Evolutionary conservation across 2,329 filamentous ascomycete species (phyloP).

Genomic region (Fusarium pininemorale): DNA sequence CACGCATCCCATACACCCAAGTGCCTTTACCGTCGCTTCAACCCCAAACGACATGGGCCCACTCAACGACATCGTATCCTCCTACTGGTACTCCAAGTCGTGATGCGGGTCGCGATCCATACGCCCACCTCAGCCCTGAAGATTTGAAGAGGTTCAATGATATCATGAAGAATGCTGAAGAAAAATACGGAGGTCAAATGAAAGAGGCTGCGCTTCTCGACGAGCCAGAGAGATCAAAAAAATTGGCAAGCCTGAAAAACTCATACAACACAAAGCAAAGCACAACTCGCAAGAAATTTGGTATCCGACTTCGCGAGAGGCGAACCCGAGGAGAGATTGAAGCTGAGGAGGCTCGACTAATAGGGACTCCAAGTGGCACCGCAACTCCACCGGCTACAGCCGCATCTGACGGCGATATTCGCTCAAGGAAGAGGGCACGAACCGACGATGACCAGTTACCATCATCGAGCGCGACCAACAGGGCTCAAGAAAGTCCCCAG

Average conservation of each 20-base stretch:
- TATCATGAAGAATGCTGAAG: slow-evolving; percentile 45
- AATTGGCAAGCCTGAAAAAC: slow-evolving; percentile 58
- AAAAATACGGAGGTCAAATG: slow-evolving; percentile 53
- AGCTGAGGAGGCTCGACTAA: slow-evolving; percentile 52
- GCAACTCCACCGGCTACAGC: slow-evolving; percentile 16
- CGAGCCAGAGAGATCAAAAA: slow-evolving; percentile 46
- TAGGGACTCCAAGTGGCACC: slow-evolving; percentile 28
- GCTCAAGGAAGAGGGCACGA: slow-evolving; percentile 40
- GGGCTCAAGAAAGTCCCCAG: slow-evolving; percentile 27
- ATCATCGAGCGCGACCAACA: neutral
- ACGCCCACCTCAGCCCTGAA: slow-evolving; percentile 53
- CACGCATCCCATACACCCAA: neutral
- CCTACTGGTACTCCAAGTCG: slow-evolving; percentile 28
- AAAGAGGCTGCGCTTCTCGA: slow-evolving; percentile 51
- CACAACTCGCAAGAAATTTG: slow-evolving; percentile 65
- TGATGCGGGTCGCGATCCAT: slow-evolving; percentile 54
- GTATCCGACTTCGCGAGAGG: slow-evolving; percentile 62
- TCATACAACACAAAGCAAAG: slow-evolving; percentile 65
- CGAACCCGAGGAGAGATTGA: slow-evolving; percentile 59
- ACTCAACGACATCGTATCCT: neutral
- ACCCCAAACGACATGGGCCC: neutral
- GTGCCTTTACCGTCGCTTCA: neutral
- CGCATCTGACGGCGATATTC: slow-evolving; percentile 4
- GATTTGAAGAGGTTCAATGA: slow-evolving; percentile 38
- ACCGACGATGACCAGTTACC: slow-evolving; percentile 11